Evolutionary conservation across 2,329 filamentous ascomycete genomes (phyloP), one percentile per base, ranked within the genome.

Genomic region (Aspergillus terreus): DNA sequence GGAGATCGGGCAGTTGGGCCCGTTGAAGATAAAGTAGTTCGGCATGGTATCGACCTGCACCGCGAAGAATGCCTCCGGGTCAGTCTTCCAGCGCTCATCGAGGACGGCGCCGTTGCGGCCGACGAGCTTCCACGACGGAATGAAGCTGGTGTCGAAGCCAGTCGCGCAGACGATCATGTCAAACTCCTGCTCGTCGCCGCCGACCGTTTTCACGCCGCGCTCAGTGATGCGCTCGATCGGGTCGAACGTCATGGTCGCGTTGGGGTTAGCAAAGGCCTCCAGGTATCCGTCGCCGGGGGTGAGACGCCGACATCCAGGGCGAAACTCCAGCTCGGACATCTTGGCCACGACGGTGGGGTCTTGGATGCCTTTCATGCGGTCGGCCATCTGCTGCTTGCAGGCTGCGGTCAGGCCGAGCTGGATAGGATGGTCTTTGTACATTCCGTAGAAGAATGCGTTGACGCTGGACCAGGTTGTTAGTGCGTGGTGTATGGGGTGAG

Each of bases 261-360:
- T 78, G 1, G 65, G 62, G 15, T 73, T 49, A 6, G 65, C 63
- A 4, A 77, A 62, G 4, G 78, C 75, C 58, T 80, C 75, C 9
- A 81, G 71, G 57, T 78, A 81, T 0, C 78, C 77, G 30, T 75
- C 74, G 0, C 77, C 78, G 1, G 78, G 78, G 0, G 78, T 79
- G n/a, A 78, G 57, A 3, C 78, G 69, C 12, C 77, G 68, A 51
- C 78, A 80, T 1, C 77, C 77, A 1, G 46, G 46, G n/a, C 27
- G 36, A 12, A 42, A 48, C 1, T 41, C 36, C 2, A 40, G 46
- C 4, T 42, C 14, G 40, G 40, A 42, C 46, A 48, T 48, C 19
- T 48, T 48, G 7, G 19, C 6, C 17, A n/a, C 35, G 11, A 48
- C 40, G 14, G 23, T 23, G 12, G 36, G 46, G 2, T 60, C 53